phyloP scores from a whole-genome alignment of 352 stramenopile species.

The Pythium biforme region DNA sequence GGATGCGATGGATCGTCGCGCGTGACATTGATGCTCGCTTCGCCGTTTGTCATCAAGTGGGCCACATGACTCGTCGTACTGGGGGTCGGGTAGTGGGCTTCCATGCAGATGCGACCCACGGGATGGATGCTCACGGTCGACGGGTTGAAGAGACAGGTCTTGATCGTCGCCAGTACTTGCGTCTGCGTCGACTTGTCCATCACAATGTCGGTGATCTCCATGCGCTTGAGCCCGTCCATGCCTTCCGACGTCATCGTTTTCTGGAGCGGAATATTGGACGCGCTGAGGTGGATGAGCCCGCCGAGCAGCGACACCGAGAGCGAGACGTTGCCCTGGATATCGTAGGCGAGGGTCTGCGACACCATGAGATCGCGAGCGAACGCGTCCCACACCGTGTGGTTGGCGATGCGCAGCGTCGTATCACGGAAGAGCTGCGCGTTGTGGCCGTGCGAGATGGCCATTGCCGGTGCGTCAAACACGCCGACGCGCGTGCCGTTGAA shows the following conservation, averaged over 20 bases:
- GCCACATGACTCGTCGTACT: conserved; percentile 45
- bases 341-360: conserved; percentile 38
- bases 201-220: conserved; percentile 60
- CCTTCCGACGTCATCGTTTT: conserved; percentile 61
- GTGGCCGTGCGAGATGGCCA: conserved; percentile 49
- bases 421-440: conserved; percentile 51
- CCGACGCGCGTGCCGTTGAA: conserved; percentile 45
- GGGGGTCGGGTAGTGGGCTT: conserved; percentile 51
- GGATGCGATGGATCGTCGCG: conserved; percentile 51
- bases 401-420: conserved; percentile 50
- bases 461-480: conserved; percentile 42
- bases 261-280: conserved; percentile 40
- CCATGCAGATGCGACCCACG: conserved; percentile 63
- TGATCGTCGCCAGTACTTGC: conserved; percentile 64
- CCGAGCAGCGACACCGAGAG: conserved; percentile 55
- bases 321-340: conserved; percentile 44
- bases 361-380: conserved; percentile 75
- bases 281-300: conserved; percentile 49
- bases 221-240: conserved; percentile 59
- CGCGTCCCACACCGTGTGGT: conserved; percentile 54
- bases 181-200: conserved; percentile 63
- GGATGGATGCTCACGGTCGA: conserved; percentile 67
- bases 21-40: conserved; percentile 44
- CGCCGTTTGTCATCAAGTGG: conserved; percentile 39
- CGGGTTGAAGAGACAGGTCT: conserved; percentile 81